Evolutionary conservation across 2,329 filamentous ascomycete species (phyloP).

Genomic region (Talaromyces albobiverticillius): DNA sequence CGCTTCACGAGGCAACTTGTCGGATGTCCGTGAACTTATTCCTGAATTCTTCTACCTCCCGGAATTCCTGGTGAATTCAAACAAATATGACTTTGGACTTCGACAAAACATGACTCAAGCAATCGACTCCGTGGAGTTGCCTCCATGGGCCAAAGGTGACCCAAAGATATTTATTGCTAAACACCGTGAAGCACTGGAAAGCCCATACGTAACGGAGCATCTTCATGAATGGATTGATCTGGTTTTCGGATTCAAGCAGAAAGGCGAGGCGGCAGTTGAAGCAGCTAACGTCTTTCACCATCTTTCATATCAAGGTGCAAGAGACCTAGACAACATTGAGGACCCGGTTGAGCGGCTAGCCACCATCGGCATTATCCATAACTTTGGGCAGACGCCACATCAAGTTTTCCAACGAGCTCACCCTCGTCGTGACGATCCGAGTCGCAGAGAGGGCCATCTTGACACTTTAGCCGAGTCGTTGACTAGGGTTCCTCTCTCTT

Average conservation of each 20-base stretch:
- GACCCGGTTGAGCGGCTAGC: conserved; percentile 83
- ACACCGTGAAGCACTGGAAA: conserved; percentile 92
- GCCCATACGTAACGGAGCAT: conserved; percentile 83
- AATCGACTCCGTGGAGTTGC: conserved; percentile 85
- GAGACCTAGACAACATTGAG: conserved; percentile 84
- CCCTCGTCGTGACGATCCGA: conserved; percentile 67
- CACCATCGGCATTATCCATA: conserved; percentile 95
- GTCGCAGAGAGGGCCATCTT: conserved; percentile 65
- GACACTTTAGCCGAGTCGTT: conserved; percentile 76
- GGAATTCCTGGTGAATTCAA: conserved; percentile 91
- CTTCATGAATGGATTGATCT: conserved; percentile 95
- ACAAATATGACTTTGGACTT: conserved; percentile 88
- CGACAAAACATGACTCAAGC: conserved; percentile 75
- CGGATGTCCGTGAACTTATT: conserved; percentile 89
- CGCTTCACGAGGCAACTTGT: conserved; percentile 83
- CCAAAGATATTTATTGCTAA: conserved; percentile 94
- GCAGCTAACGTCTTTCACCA: conserved; percentile 95
- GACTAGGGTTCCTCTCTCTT: conserved; percentile 72
- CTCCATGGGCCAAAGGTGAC: conserved; percentile 94
- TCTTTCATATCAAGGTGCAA: conserved; percentile 90
- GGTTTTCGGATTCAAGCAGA: conserved; percentile 90
- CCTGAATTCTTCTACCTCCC: conserved; percentile 97
- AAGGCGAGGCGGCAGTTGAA: conserved; percentile 86
- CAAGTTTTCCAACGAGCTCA: conserved; percentile 87
- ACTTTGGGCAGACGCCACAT: conserved; percentile 95